These are phyloP conservation scores for Mycosphaerelloides madeirae DNA, from an alignment of 2,329 filamentous ascomycete genomes.

Conservation along the genomic window DNA sequence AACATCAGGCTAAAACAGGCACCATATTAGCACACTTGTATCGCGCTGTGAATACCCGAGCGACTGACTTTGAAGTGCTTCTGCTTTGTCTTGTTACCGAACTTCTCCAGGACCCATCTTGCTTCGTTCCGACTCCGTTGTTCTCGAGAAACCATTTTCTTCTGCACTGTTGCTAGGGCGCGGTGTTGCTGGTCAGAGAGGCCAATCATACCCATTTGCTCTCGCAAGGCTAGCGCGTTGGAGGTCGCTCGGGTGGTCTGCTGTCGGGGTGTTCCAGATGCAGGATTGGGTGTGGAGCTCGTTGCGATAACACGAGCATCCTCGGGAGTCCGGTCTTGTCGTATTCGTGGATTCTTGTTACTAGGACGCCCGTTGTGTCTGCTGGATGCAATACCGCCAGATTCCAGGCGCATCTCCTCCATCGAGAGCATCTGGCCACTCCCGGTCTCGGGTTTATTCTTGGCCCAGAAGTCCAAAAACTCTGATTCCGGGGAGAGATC, in stretches of 20 bases:
- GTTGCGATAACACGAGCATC: background rate
- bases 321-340: background rate
- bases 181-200: slow-evolving; percentile 12
- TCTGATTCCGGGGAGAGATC: slow-evolving; percentile 15
- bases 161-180: slow-evolving; percentile 11
- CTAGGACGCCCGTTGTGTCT: background rate
- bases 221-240: slow-evolving; percentile 10
- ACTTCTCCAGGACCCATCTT: slow-evolving; percentile 17
- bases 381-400: slow-evolving; percentile 11
- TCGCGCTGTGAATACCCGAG: slow-evolving; percentile 15
- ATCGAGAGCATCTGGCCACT: background rate
- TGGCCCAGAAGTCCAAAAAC: slow-evolving; percentile 17
- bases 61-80: slow-evolving; percentile 21
- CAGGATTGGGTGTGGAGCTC: background rate
- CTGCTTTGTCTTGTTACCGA: slow-evolving; percentile 18
- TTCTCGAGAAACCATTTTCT: slow-evolving; percentile 10
- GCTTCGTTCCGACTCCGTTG: slow-evolving; percentile 12
- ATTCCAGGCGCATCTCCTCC: slow-evolving; percentile 11
- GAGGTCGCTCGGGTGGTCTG: slow-evolving; percentile 1
- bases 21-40: slow-evolving; percentile 12
- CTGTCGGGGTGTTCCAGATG: background rate
- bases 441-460: background rate
- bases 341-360: background rate
- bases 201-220: slow-evolving; percentile 11
- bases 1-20: slow-evolving; percentile 14